A percentile compares a stretch with the other conserved stretches of the same genome.
Evolutionary conservation across 164 flowering plant genomes (phyloP).

Genomic region (Liquidambar formosana): DNA sequence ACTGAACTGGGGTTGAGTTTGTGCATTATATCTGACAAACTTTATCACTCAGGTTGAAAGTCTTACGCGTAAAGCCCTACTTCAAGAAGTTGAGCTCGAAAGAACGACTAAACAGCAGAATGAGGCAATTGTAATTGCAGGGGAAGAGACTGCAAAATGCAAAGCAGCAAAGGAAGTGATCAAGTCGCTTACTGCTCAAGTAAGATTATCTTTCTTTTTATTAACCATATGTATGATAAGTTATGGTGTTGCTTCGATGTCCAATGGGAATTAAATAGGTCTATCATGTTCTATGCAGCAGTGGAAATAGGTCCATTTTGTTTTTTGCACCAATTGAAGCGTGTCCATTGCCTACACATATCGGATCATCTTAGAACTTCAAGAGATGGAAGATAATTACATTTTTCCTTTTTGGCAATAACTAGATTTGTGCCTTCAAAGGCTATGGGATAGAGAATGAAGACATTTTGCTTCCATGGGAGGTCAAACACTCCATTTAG

Average conservation of each 20-base stretch:
- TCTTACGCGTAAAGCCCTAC: conserved; percentile 81
- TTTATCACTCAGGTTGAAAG: conserved; percentile 65
- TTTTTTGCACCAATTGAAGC: background rate
- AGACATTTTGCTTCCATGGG: background rate
- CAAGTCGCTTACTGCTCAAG: conserved; percentile 95
- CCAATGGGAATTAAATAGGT: background rate
- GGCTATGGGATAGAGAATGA: background rate
- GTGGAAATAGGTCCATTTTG: background rate
- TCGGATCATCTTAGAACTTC: background rate
- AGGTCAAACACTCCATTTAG: too few relatives aligned
- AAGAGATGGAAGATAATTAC: background rate
- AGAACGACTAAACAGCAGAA: conserved; percentile 84
- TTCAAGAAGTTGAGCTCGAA: conserved; percentile 85
- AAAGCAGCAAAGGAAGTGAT: conserved; percentile 98
- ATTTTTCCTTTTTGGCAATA: background rate
- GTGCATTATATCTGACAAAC: conserved; percentile 6
- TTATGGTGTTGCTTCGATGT: background rate
- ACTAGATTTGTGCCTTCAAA: background rate
- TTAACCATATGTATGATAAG: background rate
- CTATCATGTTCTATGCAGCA: background rate
- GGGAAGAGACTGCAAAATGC: conserved; percentile 91
- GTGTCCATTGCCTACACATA: background rate
- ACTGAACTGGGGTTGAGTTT: background rate
- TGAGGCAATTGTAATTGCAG: conserved; percentile 83
- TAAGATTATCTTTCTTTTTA: conserved; percentile 32